Percentiles rank a stretch among this genome's conserved stretches.
These are phyloP conservation scores for Kwoniella shandongensis DNA, from an alignment of 768 basidiomycete species.

Conservation along the genomic window DNA sequence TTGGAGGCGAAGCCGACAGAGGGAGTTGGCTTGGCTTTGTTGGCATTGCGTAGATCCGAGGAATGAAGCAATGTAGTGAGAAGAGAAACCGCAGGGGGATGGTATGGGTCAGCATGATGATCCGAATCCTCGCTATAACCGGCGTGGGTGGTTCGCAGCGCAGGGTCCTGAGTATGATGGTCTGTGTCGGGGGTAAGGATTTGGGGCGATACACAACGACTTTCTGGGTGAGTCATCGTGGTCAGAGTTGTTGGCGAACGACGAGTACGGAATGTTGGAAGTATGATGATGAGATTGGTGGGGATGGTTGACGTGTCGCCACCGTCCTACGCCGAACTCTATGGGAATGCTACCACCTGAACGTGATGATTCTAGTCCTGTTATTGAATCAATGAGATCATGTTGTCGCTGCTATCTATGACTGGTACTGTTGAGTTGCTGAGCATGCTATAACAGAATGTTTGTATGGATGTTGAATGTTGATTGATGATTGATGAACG, in stretches of 20 bases:
- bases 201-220: conserved; percentile 6
- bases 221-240: background rate
- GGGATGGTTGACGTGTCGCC: too few relatives aligned
- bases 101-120: background rate
- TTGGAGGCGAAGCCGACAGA: conserved; percentile 3
- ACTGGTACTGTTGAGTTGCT: too few relatives aligned
- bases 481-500: too few relatives aligned
- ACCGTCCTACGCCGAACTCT: too few relatives aligned
- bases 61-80: conserved; percentile 15
- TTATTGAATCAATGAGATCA: too few relatives aligned
- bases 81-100: conserved; percentile 8
- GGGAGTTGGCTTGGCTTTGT: background rate
- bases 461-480: too few relatives aligned
- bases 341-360: too few relatives aligned
- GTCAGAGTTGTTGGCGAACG: background rate
- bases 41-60: background rate
- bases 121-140: conserved; percentile 5
- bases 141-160: background rate
- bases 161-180: background rate
- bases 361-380: too few relatives aligned
- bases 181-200: conserved; percentile 17
- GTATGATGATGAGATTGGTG: too few relatives aligned
- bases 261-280: background rate
- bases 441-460: too few relatives aligned
- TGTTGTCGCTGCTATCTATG: too few relatives aligned